These are phyloP conservation scores for Zarea fungicola DNA, from an alignment of 2,329 filamentous ascomycete species.

Conservation along the genomic window DNA sequence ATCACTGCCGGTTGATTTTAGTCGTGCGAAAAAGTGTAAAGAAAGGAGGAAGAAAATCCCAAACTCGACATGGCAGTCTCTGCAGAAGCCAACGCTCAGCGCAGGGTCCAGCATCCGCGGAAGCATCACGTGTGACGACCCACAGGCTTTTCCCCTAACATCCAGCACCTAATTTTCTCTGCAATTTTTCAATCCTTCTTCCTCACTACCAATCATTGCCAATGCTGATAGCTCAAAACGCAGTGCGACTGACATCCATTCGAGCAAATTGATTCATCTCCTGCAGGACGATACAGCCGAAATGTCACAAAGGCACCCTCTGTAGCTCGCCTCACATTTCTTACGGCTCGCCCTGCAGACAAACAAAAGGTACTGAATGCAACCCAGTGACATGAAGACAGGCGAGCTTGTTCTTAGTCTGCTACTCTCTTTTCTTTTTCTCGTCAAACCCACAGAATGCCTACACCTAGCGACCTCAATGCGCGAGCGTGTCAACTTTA, in stretches of 20 bases:
- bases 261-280: too few relatives aligned
- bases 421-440: constrained; percentile 1
- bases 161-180: too few relatives aligned
- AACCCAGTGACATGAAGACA: neutral
- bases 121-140: constrained; percentile 23
- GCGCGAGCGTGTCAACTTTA: constrained; percentile 55
- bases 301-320: neutral
- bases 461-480: constrained; percentile 55
- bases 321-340: constrained; percentile 1
- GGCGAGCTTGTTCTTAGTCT: neutral
- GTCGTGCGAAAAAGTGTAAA: constrained; percentile 50
- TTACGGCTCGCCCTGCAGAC: neutral
- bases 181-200: too few relatives aligned
- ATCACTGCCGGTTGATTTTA: constrained; percentile 54
- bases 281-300: too few relatives aligned
- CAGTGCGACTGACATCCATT: too few relatives aligned
- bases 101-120: neutral
- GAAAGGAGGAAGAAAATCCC: constrained; percentile 24
- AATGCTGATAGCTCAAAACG: too few relatives aligned
- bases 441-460: constrained; percentile 50
- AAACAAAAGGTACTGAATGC: constrained; percentile 6
- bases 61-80: neutral
- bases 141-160: too few relatives aligned
- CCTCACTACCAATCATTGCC: too few relatives aligned
- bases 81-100: too few relatives aligned